Base-by-base conservation (phyloP, 1,139 yeast genomes). In the Saccharomycopsis hybrid region DNA sequence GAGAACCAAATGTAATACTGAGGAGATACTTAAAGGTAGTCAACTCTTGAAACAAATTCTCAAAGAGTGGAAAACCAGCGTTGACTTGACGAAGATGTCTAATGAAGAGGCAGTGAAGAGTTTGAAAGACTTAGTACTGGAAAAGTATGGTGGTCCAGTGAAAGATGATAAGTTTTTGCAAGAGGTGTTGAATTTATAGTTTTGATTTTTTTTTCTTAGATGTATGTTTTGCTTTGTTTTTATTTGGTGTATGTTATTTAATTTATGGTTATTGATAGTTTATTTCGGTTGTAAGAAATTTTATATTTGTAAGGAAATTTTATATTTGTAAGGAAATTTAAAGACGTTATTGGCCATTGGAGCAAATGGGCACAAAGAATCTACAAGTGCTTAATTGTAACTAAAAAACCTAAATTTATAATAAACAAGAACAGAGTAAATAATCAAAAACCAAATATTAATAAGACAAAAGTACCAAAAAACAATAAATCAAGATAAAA, bases 21-120 rank as follows among this genome's bases (percentile, higher is more conserved):
- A 73, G 5, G 87, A 85, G 56, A 71, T 82, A 31, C 63, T 71
- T 3, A 62, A 65, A 9, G 92, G 95, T 0, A 74, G 80, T 33
- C 76, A 71, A 4, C 61, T 73, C 13, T 68, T 88, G 59, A 79
- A 79, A 56, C 61, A 60, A 7, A 65, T 86, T 1, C 68, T 88
- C 56, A 77, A 76, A 57, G 63, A 72, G 46, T 88, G 96, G 96
- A 80, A 71, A 49, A 41, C 62, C 39, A 76, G 71, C 40, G 67
- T 70, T 37, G 70, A 69, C 49, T 24, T 32, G 37, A 37, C 43
- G 3, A 61, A 60, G 11, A 25, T 44, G 30, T 36, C 35, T 1
- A 62, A 70, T 31, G 64, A 62, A 5, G 72, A 69, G 41, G 71
- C 76, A n/a, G 62, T 71, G n/a, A 56, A 47, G 3, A 62, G 62